phyloP scores from a whole-genome alignment of 768 basidiomycete species.

The Boletus vermiculosoides region DNA sequence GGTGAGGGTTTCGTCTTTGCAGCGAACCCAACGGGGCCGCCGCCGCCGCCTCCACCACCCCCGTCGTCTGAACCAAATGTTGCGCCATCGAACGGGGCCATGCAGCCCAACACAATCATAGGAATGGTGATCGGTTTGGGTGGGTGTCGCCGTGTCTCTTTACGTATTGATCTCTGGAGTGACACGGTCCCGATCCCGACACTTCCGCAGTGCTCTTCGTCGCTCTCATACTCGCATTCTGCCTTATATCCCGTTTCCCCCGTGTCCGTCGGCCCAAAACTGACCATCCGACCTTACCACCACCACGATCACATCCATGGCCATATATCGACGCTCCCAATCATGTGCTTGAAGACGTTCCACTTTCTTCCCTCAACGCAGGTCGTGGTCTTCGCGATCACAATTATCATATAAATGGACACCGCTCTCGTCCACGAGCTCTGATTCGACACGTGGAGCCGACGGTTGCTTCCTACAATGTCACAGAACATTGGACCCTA shows the following conservation, averaged over 20 bases:
- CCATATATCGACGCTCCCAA: not conserved
- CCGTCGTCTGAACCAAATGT: not conserved
- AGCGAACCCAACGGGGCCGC: not conserved
- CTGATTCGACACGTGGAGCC: slow-evolving; percentile 4
- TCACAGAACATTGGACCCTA: not conserved
- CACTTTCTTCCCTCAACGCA: not conserved
- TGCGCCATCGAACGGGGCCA: not conserved
- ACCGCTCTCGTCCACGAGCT: not conserved
- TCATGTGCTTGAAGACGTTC: not conserved
- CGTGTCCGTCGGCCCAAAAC: not conserved
- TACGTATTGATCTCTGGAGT: not conserved
- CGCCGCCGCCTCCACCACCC: not conserved
- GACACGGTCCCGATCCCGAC: not conserved
- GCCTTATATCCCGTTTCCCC: not conserved
- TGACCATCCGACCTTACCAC: not conserved
- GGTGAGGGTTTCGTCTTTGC: not conserved
- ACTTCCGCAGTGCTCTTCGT: slow-evolving; percentile 11
- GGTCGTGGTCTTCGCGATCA: not conserved
- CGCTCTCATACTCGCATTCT: slow-evolving; percentile 5
- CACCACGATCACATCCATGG: not conserved
- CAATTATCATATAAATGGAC: not conserved
- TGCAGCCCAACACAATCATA: slow-evolving; percentile 11
- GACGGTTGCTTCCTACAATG: not conserved
- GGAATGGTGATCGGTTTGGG: slow-evolving; percentile 15
- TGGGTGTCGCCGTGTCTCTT: not conserved